Conservation (phyloP, 768 basidiomycete species). For the Russula ochroleuca region DNA sequence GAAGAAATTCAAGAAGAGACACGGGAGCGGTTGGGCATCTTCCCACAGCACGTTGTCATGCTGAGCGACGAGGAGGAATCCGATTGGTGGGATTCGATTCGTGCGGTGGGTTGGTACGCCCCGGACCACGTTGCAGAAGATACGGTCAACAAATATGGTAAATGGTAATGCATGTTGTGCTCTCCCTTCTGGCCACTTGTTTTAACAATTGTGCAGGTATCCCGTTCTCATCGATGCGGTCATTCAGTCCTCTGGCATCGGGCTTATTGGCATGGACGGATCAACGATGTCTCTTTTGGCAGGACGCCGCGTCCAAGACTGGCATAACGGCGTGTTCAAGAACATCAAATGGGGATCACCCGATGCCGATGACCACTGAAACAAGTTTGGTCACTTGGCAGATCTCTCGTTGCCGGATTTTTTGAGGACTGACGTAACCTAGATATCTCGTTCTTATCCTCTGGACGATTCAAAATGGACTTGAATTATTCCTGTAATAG, state of each 20-base stretch:
- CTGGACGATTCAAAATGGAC: neutral
- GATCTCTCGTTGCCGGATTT: neutral
- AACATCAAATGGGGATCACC: constrained; percentile 56
- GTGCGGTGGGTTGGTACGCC: constrained; percentile 37
- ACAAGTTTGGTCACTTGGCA: neutral
- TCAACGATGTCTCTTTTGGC: constrained; percentile 72
- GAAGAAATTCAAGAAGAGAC: constrained; percentile 40
- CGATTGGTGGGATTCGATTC: constrained; percentile 39
- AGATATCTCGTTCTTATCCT: neutral
- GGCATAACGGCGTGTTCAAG: constrained; percentile 53
- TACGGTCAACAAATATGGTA: constrained; percentile 37
- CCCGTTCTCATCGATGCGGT: constrained; percentile 70
- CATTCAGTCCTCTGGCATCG: constrained; percentile 60
- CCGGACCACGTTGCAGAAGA: constrained; percentile 35
- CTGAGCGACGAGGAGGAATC: constrained; percentile 43
- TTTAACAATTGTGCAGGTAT: constrained; percentile 45
- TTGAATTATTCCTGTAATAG: neutral
- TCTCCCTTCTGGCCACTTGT: neutral
- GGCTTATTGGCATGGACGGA: constrained; percentile 66
- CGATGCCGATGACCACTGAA: constrained; percentile 53
- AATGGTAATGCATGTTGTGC: constrained; percentile 32
- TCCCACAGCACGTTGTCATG: constrained; percentile 38
- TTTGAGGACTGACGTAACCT: neutral
- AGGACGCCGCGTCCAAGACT: constrained; percentile 60
- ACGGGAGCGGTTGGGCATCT: constrained; percentile 32